Percentiles rank a stretch among this genome's conserved stretches.
phyloP scores from a whole-genome alignment of 2,329 filamentous ascomycete species.

The Alternaria brassicae region DNA sequence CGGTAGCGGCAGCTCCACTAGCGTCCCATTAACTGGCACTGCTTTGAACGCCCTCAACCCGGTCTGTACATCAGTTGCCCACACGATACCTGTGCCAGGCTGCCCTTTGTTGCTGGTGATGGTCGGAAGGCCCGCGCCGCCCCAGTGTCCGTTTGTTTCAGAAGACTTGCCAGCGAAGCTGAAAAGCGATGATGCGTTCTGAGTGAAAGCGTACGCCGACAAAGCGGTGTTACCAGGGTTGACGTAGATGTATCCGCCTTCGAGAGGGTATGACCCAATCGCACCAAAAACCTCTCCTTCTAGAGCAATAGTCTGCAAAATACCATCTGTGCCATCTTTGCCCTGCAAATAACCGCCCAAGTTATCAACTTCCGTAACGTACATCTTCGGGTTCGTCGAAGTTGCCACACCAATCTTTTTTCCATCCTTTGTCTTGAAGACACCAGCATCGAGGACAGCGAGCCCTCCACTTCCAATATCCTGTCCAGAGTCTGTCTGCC shows the following conservation, averaged over 20 bases:
- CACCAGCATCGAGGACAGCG: slow-evolving; percentile 22
- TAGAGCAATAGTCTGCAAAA: slow-evolving; percentile 32
- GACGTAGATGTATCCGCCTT: slow-evolving; percentile 41
- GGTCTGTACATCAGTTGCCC: slow-evolving; percentile 51
- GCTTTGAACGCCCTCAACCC: slow-evolving; percentile 53
- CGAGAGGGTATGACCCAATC: slow-evolving; percentile 31
- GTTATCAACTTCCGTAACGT: slow-evolving; percentile 30
- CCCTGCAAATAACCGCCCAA: slow-evolving; percentile 37
- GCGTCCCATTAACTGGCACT: slow-evolving; percentile 49
- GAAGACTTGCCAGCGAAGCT: slow-evolving; percentile 38
- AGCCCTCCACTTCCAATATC: slow-evolving; percentile 27
- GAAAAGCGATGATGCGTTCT: slow-evolving; percentile 30
- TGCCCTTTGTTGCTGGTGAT: slow-evolving; percentile 51
- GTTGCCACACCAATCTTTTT: slow-evolving; percentile 36
- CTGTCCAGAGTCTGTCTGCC: slow-evolving; percentile 13
- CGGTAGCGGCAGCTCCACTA: slow-evolving; percentile 48
- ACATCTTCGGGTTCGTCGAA: slow-evolving; percentile 41
- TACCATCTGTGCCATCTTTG: slow-evolving; percentile 22
- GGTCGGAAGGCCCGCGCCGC: slow-evolving; percentile 46
- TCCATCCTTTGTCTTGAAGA: slow-evolving; percentile 28
- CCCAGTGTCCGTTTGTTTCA: slow-evolving; percentile 32
- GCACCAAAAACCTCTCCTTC: slow-evolving; percentile 32
- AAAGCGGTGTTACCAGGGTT: slow-evolving; percentile 39
- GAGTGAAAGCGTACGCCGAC: slow-evolving; percentile 38
- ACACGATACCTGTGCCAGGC: slow-evolving; percentile 36